These are phyloP conservation scores for Candida xyloterini DNA, from an alignment of 805 yeast genomes.

Conservation along the genomic window DNA sequence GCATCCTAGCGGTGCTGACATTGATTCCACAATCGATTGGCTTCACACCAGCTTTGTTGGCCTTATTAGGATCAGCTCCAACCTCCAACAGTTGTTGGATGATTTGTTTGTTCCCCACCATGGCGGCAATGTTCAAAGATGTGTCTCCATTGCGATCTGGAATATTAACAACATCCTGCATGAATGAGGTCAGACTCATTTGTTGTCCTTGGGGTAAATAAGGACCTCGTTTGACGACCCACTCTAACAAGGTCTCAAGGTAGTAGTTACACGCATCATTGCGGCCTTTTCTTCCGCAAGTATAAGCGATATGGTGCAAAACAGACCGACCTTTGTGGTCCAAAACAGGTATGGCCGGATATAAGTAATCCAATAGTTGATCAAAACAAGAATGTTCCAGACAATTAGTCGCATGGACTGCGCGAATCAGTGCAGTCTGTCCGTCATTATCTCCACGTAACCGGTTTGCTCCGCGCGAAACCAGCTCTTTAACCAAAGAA, in stretches of 20 bases:
- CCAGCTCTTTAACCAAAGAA: constrained; percentile 63
- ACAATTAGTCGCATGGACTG: constrained; percentile 80
- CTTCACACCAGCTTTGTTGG: constrained; percentile 81
- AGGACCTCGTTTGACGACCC: constrained; percentile 63
- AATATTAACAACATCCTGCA: constrained; percentile 75
- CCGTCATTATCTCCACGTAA: constrained; percentile 76
- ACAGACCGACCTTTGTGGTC: constrained; percentile 77
- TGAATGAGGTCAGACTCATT: constrained; percentile 53
- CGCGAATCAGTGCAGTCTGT: constrained; percentile 81
- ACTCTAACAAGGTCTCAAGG: constrained; percentile 66
- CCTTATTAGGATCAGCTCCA: constrained; percentile 78
- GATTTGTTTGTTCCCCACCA: constrained; percentile 77
- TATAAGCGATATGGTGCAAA: constrained; percentile 80
- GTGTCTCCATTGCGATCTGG: constrained; percentile 94
- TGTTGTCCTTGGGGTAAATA: constrained; percentile 41
- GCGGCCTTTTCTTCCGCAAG: constrained; percentile 75
- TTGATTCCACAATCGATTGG: constrained; percentile 84
- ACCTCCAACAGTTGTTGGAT: constrained; percentile 79
- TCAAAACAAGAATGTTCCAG: constrained; percentile 76
- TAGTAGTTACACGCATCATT: constrained; percentile 72
- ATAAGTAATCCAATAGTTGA: constrained; percentile 64
- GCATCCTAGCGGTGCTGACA: constrained; percentile 25
- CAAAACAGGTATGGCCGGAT: constrained; percentile 64
- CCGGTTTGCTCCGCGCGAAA: constrained; percentile 64
- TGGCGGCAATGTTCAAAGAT: constrained; percentile 86